These are phyloP conservation scores for Xanthoconium stramineum DNA, from an alignment of 768 basidiomycete genomes.

Conservation along the genomic window DNA sequence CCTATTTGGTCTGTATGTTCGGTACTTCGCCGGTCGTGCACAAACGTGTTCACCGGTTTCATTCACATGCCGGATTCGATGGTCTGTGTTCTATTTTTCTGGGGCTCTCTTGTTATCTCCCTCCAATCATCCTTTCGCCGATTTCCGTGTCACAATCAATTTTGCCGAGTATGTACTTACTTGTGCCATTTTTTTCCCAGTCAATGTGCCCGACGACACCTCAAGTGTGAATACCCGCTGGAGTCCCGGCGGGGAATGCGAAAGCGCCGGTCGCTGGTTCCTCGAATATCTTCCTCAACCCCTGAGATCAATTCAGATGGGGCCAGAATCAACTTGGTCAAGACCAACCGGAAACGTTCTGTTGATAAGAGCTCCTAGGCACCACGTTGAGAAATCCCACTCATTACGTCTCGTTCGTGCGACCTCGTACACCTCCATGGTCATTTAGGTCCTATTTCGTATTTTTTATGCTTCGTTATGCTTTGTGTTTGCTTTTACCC, in stretches of 20 bases:
- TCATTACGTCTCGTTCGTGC: constrained; percentile 7
- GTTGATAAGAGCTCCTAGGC: constrained; percentile 25
- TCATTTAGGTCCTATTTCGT: constrained; percentile 1
- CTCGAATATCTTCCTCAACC: constrained; percentile 24
- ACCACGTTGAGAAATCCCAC: not conserved
- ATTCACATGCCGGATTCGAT: constrained; percentile 10
- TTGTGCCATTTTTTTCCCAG: constrained; percentile 36
- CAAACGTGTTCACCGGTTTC: constrained; percentile 13
- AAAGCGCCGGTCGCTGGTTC: constrained; percentile 36
- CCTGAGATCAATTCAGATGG: constrained; percentile 27
- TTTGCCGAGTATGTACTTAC: constrained; percentile 19
- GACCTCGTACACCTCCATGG: constrained; percentile 3
- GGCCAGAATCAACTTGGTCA: constrained; percentile 21
- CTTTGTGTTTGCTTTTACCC: constrained; percentile 20
- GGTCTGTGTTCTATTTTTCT: not conserved
- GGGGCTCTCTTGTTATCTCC: constrained; percentile 11
- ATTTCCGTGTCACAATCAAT: constrained; percentile 22
- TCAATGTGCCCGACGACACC: constrained; percentile 68
- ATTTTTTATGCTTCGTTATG: constrained; percentile 24
- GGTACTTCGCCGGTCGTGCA: constrained; percentile 6
- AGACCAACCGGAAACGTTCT: constrained; percentile 29
- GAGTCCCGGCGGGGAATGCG: constrained; percentile 71
- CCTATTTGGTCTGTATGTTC: not conserved
- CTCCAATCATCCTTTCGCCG: constrained; percentile 24
- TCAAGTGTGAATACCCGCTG: constrained; percentile 67